These are phyloP conservation scores for Botrytis hyacinthi DNA, from an alignment of 2,329 filamentous ascomycete species.

Conservation along the genomic window DNA sequence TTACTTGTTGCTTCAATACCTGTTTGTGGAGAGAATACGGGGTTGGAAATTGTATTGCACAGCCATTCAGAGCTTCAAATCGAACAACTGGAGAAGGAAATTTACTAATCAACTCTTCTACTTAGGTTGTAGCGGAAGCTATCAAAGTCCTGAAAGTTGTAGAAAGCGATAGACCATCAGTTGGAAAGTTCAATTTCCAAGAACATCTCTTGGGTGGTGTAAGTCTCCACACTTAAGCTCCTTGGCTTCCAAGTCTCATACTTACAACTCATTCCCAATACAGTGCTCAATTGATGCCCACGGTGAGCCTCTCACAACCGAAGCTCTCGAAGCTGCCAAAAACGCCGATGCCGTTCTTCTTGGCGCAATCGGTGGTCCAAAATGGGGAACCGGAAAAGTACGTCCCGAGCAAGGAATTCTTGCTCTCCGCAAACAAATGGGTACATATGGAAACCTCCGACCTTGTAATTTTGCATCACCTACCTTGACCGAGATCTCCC, in stretches of 20 bases:
- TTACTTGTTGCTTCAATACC: background rate
- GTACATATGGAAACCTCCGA: conserved; percentile 90
- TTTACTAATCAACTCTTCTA: background rate
- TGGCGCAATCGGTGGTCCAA: conserved; percentile 89
- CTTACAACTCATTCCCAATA: background rate
- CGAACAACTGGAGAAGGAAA: background rate
- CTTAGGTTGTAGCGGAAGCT: conserved; percentile 77
- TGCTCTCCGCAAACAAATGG: conserved; percentile 86
- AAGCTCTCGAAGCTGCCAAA: conserved; percentile 79
- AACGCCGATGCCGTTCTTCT: conserved; percentile 85
- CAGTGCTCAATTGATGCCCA: conserved; percentile 86
- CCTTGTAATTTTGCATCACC: conserved; percentile 95
- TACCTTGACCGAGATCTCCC: conserved; percentile 77
- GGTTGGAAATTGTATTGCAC: background rate
- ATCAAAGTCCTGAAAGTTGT: conserved; percentile 83
- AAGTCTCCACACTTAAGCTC: conserved; percentile 32
- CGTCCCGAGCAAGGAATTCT: conserved; percentile 93
- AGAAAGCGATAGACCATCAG: conserved; percentile 65
- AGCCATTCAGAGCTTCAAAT: background rate
- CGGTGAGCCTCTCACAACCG: conserved; percentile 75
- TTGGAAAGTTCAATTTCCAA: conserved; percentile 78
- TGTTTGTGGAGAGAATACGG: conserved; percentile 1
- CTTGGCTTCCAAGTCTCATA: background rate
- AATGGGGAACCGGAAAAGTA: conserved; percentile 89
- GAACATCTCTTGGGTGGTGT: conserved; percentile 90